A percentile compares a stretch with the other conserved stretches of the same genome.
Conservation (phyloP, 164 flowering plant species). For the Nymphaea thermarum region DNA sequence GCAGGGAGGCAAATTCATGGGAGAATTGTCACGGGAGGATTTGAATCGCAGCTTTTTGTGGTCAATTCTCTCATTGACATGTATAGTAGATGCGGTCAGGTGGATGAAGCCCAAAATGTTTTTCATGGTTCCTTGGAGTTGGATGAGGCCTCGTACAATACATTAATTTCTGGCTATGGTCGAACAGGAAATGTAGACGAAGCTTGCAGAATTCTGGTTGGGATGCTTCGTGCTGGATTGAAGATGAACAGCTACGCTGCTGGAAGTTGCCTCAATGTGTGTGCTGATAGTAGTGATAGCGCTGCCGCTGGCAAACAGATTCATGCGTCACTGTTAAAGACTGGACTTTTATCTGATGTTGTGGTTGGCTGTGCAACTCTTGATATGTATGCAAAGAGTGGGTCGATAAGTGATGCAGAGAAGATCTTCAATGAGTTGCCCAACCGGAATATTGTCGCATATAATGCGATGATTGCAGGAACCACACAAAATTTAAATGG, state of each 20-base stretch:
- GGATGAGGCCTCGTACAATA: constrained; percentile 52
- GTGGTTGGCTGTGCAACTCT: constrained; percentile 48
- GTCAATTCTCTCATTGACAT: constrained; percentile 37
- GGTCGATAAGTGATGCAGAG: constrained; percentile 23
- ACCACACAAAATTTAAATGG: constrained; percentile 13
- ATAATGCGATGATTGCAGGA: constrained; percentile 58
- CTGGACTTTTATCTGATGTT: constrained; percentile 32
- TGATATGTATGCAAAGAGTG: constrained; percentile 46
- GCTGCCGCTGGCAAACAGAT: constrained; percentile 22
- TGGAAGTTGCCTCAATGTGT: constrained; percentile 46
- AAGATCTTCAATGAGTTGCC: constrained; percentile 28
- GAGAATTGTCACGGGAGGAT: constrained; percentile 26
- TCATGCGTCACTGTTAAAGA: constrained; percentile 27
- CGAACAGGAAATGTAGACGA: constrained; percentile 20
- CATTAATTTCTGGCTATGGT: constrained; percentile 39
- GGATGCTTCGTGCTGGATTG: constrained; percentile 39
- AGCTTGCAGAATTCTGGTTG: constrained; percentile 18
- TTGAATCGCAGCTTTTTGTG: constrained; percentile 18
- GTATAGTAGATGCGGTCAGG: constrained; percentile 39
- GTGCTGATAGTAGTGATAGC: constrained; percentile 7
- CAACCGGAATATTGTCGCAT: constrained; percentile 31
- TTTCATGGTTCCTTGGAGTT: constrained; percentile 29
- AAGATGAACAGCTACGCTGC: constrained; percentile 27
- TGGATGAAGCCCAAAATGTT: constrained; percentile 29
- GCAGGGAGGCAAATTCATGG: constrained; percentile 44